Percentiles rank a stretch among this genome's conserved stretches.
phyloP scores from a whole-genome alignment of 345 rosid species.

The Populus pruinosa region DNA sequence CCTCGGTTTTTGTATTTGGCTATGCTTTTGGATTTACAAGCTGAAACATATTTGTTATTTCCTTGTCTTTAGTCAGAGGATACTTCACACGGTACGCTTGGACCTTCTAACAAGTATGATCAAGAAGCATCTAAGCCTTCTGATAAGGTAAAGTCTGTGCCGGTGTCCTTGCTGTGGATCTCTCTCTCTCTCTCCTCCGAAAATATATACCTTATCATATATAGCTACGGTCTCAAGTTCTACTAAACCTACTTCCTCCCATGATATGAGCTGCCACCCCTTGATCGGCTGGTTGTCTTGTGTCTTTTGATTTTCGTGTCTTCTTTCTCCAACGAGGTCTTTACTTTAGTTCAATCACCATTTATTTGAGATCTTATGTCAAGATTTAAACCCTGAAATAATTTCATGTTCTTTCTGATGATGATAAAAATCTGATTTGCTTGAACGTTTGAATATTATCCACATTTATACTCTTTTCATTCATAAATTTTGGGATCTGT shows the following conservation, averaged over 20 bases:
- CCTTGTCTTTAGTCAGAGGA: slow-evolving; percentile 68
- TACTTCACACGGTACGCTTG: slow-evolving; percentile 62
- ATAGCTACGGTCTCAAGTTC: background rate
- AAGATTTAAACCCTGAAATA: background rate
- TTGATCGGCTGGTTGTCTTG: background rate
- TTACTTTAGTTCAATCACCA: background rate
- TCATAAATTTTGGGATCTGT: background rate
- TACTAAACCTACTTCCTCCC: background rate
- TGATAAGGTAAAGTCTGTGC: slow-evolving; percentile 51
- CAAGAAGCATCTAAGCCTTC: slow-evolving; percentile 73
- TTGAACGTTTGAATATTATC: background rate
- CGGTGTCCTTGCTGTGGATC: background rate
- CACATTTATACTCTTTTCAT: background rate
- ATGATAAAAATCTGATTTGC: background rate
- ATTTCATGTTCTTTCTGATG: background rate
- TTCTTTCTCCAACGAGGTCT: background rate
- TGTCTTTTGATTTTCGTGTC: background rate
- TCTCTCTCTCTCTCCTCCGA: background rate
- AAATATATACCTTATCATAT: background rate
- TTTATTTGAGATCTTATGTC: background rate
- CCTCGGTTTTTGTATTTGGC: slow-evolving; percentile 5
- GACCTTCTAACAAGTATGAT: slow-evolving; percentile 57
- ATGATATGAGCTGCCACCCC: too few species aligned
- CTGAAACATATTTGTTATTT: slow-evolving; percentile 19
- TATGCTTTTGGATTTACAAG: slow-evolving; percentile 2